Base-by-base conservation (phyloP, 2,329 filamentous ascomycete genomes). In the Ilyonectria robusta region DNA sequence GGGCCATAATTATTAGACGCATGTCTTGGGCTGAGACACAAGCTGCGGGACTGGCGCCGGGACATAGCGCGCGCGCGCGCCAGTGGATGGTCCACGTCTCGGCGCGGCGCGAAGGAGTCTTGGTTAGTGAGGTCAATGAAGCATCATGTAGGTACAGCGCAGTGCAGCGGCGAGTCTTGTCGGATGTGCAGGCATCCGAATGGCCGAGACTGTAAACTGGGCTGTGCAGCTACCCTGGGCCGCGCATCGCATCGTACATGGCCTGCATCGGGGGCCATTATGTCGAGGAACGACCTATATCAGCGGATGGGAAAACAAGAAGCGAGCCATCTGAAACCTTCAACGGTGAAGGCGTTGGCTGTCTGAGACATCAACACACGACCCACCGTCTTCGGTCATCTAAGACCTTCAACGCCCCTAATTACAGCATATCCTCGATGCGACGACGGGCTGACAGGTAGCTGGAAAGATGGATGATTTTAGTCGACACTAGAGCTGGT, bases 1-100 rank as follows among this genome's bases (percentile, higher is more conserved):
- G 59, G 50, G 51, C 17, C 10, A 23, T 48, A 44, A 57, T 19
- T 55, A 47, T 48, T 26, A 56, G 51, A 67, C 33, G 54, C 61
- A 61, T 67, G 67, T 70, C 69, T 70, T 67, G 65, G 61, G 55
- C 69, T 69, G 69, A 70, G 64, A 70, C 66, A 59, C 67, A 35
- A 59, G 57, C 46, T 59, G 53, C 54, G 56, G 26, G 60, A 53
- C 35, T 58, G 48, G 50, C 51, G 42, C 48, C 13, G 47, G 58
- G 47, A 54, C 33, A 21, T 35, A 26, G 29, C n/a, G 46, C 17
- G 56, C n/a, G 46, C 17, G 56, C 62, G 58, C 62, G n/a, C 47
- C 56, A 55, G 48, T 2, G 26, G 21, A 59, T 23, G 62, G 50
- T 11, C 31, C 53, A 26, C 42, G 62, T 46, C 58, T 58, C 54